phyloP scores from a whole-genome alignment of 352 stramenopile species.

The Globisporangium spiculum region DNA sequence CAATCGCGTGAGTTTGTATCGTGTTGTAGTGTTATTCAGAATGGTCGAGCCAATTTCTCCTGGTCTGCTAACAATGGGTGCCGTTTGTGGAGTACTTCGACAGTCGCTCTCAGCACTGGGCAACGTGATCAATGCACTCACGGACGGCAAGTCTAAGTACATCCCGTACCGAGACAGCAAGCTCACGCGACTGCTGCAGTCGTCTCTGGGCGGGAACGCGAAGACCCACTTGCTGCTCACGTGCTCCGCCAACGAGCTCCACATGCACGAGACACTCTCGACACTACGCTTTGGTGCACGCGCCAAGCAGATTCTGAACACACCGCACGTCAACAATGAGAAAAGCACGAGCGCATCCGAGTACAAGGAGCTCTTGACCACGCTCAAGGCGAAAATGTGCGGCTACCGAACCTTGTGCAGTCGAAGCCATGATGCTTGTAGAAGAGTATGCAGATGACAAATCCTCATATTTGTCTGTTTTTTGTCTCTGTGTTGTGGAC shows the following conservation, averaged over 20 bases:
- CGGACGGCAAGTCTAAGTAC: conserved; percentile 33
- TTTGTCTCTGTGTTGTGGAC: neutral
- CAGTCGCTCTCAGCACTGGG: conserved; percentile 73
- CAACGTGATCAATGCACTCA: conserved; percentile 70
- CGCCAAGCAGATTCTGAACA: conserved; percentile 81
- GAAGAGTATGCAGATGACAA: neutral
- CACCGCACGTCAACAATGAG: conserved; percentile 72
- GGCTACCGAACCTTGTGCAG: conserved; percentile 5
- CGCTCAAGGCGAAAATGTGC: conserved; percentile 55
- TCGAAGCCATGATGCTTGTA: neutral
- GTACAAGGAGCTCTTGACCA: conserved; percentile 35
- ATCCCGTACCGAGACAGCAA: conserved; percentile 88
- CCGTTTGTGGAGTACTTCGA: neutral
- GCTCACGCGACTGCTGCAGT: conserved; percentile 85
- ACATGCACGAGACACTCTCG: conserved; percentile 74
- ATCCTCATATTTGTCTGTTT: neutral
- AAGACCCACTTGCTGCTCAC: conserved; percentile 85
- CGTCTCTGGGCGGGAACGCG: conserved; percentile 83
- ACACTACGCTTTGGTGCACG: conserved; percentile 90
- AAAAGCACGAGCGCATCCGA: conserved; percentile 14
- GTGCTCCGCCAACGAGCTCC: conserved; percentile 32
- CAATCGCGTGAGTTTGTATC: conserved; percentile 39
- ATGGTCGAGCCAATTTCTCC: neutral
- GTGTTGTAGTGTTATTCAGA: neutral
- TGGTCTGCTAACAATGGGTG: neutral